Evolutionary conservation across 2,329 filamentous ascomycete species (phyloP), one percentile per base, ranked within the genome.

Genomic region (Hysterium pulicare): DNA sequence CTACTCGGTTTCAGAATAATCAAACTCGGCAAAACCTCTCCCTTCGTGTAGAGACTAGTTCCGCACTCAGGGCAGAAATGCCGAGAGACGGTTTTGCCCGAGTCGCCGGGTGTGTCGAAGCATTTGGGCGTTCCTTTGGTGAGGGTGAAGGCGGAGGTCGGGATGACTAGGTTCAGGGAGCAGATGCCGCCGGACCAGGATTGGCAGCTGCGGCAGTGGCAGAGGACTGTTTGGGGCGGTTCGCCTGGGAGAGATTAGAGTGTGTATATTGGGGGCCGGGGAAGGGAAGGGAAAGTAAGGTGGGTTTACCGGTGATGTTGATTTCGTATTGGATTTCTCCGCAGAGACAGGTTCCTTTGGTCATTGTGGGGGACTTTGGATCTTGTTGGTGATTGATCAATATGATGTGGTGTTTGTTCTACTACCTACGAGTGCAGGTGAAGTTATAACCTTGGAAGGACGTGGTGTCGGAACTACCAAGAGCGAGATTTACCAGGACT

Each of bases 131-230:
- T 66, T 20, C 75, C 76, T 15, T 51, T 49, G 19, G 49, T 57
- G n/a, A 73, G 36, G 31, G 63, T 59, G 55, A 75, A 72, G 28
- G 54, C 57, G 4, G 66, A 52, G 4, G 53, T 58, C 2, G 66
- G 58, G 13, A 74, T 59, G 45, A 73, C 51, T 28, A 72, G 51
- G 62, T 65, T 75, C 51, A 70, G 70, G 54, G 69, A 71, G 56
- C 71, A 75, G 4, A 65, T 66, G 17, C 65, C 66, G 28, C 76
- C 75, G 10, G 66, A 66, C 46, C 77, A 74, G 61, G 78, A 79
- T 35, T 67, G 70, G 60, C 74, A 77, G 54, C 76, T 72, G n/a
- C 64, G 51, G 53, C 77, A 79, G 60, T 79, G n/a, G n/a, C n/a
- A n/a, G n/a, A 73, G 64, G 15, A 3, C 15, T 19, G 33, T 37